phyloP scores from a whole-genome alignment of 1,284 basidiomycete genomes.

The Ceratobasidium papillatum region DNA sequence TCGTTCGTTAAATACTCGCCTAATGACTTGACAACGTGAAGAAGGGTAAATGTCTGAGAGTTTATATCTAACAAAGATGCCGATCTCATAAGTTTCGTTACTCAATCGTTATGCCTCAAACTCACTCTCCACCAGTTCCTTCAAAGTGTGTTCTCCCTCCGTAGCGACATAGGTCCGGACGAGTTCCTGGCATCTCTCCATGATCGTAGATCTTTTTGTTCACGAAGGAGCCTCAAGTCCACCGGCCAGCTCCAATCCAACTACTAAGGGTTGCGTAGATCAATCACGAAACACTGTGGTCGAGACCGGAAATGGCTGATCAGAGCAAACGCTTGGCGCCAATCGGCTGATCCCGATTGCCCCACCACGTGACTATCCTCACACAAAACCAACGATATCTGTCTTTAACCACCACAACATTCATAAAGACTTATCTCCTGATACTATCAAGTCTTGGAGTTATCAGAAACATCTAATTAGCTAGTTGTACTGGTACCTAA shows the following conservation, averaged over 20 bases:
- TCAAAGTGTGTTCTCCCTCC: conserved; percentile 66
- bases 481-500: neutral
- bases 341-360: neutral
- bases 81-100: no score
- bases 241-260: neutral
- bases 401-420: neutral
- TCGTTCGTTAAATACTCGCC: conserved; percentile 89
- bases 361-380: conserved; percentile 2
- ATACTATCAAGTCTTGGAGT: neutral
- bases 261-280: neutral
- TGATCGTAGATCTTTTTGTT: conserved; percentile 36
- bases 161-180: conserved; percentile 78
- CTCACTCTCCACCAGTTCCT: conserved; percentile 67
- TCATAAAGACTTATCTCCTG: neutral
- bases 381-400: neutral
- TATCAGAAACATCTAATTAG: neutral
- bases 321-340: conserved; percentile 16
- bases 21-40: conserved; percentile 86
- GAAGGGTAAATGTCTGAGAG: conserved; percentile 66
- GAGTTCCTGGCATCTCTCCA: conserved; percentile 60
- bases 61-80: conserved; percentile 65
- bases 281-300: neutral
- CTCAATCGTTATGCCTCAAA: conserved; percentile 15
- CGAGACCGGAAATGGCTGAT: neutral
- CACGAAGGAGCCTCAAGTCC: neutral